Evolutionary conservation across 768 basidiomycete genomes (phyloP).

Genomic region (Kondoa subrosea): DNA sequence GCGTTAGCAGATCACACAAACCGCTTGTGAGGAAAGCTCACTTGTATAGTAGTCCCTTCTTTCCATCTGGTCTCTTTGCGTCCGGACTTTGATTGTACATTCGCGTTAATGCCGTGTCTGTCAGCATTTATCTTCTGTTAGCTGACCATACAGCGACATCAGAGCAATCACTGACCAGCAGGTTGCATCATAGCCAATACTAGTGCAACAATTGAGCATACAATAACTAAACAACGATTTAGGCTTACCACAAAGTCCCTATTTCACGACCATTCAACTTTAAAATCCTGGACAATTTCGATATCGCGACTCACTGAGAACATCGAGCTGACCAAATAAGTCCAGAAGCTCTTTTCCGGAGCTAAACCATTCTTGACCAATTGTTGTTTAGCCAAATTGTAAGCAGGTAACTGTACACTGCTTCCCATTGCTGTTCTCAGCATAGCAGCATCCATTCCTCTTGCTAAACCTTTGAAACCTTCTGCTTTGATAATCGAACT

Average conservation of each 20-base stretch:
- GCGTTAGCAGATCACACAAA: constrained; percentile 37
- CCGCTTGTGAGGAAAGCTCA: background rate
- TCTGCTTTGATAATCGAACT: constrained; percentile 62
- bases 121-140: constrained; percentile 27
- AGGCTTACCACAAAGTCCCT: constrained; percentile 67
- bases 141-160: background rate
- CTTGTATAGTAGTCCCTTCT: constrained; percentile 40
- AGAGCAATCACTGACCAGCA: constrained; percentile 42
- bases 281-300: background rate
- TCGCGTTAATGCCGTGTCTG: constrained; percentile 55
- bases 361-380: constrained; percentile 52
- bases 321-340: constrained; percentile 70
- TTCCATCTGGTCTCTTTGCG: constrained; percentile 48
- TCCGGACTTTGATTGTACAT: constrained; percentile 90
- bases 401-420: constrained; percentile 65
- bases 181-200: constrained; percentile 64
- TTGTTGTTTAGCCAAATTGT: constrained; percentile 77
- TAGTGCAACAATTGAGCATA: too few relatives aligned
- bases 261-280: background rate
- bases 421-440: constrained; percentile 88
- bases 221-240: background rate
- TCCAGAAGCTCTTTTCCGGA: constrained; percentile 61
- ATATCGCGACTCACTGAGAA: constrained; percentile 49
- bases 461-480: constrained; percentile 57
- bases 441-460: constrained; percentile 86